These are phyloP conservation scores for Truncatella angustata DNA, from an alignment of 2,329 filamentous ascomycete species.

Conservation along the genomic window DNA sequence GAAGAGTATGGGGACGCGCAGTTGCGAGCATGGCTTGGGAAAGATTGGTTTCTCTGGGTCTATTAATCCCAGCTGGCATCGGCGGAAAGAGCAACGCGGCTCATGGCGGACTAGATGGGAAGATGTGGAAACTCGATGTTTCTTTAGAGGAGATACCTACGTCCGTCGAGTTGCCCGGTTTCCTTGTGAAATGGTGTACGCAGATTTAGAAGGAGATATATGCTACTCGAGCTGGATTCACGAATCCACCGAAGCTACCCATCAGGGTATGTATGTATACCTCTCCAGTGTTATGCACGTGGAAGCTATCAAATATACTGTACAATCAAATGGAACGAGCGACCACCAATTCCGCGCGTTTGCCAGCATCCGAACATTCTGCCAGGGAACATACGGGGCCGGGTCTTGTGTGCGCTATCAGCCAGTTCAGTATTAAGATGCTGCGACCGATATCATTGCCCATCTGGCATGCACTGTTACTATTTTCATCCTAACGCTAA, in stretches of 20 bases:
- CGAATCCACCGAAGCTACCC: no score
- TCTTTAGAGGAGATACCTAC: conserved; percentile 73
- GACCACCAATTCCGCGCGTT: no score
- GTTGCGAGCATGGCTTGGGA: conserved; percentile 77
- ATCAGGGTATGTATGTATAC: no score
- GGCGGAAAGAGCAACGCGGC: conserved; percentile 46
- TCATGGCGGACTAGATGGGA: conserved; percentile 57
- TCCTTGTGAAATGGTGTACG: conserved; percentile 72
- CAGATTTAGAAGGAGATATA: conserved; percentile 52
- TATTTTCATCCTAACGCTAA: background rate
- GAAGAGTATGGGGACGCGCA: conserved; percentile 72
- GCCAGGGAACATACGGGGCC: background rate
- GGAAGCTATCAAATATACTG: no score
- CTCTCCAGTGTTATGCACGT: no score
- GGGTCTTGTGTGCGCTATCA: background rate
- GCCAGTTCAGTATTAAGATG: background rate
- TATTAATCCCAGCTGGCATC: conserved; percentile 67
- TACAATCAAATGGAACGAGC: no score
- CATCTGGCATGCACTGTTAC: background rate
- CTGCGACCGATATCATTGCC: background rate
- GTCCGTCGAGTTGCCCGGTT: conserved; percentile 55
- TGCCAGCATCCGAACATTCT: no score
- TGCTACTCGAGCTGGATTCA: no score
- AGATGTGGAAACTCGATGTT: conserved; percentile 75
- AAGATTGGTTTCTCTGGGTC: conserved; percentile 62